These are phyloP conservation scores for Dictyostelium gargantuum DNA, from an alignment of 208 protist genomes.

Conservation along the genomic window DNA sequence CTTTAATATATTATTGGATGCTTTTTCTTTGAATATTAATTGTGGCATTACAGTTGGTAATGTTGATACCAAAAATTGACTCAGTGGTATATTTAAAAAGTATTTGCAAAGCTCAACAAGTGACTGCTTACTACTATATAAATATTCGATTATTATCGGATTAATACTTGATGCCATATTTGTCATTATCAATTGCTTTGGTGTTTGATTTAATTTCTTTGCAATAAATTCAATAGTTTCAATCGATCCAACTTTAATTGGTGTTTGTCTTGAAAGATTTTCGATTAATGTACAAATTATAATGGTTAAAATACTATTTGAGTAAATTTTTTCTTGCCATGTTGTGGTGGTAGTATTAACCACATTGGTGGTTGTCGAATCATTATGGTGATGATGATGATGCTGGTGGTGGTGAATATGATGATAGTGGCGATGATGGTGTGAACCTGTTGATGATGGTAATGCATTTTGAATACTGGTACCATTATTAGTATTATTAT, in stretches of 20 bases:
- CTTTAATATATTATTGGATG: background rate
- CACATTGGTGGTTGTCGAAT: background rate
- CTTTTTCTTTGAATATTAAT: background rate
- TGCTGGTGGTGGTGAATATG: background rate
- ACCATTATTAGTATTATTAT: too few species aligned
- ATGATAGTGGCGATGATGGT: background rate
- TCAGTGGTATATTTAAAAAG: background rate
- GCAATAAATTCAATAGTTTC: background rate
- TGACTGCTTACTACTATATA: background rate
- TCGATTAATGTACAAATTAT: constrained; percentile 13
- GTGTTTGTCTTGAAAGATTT: background rate
- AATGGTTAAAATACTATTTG: background rate
- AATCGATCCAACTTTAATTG: background rate
- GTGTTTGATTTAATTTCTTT: background rate
- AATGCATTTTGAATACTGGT: background rate
- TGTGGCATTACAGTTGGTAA: background rate
- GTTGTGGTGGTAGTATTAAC: background rate
- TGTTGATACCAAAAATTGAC: background rate
- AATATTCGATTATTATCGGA: background rate
- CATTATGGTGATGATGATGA: background rate
- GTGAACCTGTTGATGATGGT: background rate
- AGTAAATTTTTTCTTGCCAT: background rate
- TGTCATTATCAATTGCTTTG: background rate
- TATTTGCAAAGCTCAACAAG: background rate
- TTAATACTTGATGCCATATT: background rate